Evolutionary conservation across 2,329 filamentous ascomycete species (phyloP), one percentile per base, ranked within the genome.

Genomic region (Clonostachys rosea): DNA sequence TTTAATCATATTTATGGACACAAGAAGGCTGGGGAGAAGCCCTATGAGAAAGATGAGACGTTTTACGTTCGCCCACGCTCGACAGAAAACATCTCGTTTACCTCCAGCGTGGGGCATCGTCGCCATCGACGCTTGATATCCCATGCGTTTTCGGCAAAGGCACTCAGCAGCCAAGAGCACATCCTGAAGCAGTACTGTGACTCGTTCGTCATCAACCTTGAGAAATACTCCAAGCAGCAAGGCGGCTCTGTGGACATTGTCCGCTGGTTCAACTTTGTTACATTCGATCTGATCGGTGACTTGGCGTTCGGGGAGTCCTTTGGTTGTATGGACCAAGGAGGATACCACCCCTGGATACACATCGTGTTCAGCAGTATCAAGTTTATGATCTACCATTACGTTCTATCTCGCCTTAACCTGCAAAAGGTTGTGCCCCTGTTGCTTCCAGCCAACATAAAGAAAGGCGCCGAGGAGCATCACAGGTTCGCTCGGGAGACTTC

Each of bases 111-210:
- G 24, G 24, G 24, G 24, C 20, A 30, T 30, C 16, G 34, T 6
- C 34, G 43, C 3, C 43, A 39, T 8, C 34, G 24, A 11, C 35
- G 43, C 7, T 8, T 33, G 12, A 40, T 40, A 11, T 13, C 43
- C 7, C 43, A 48, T 16, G 47, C 33, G 24, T 48, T 48, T 20
- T 51, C 51, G 40, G 50, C 60, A 45, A 50, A 54, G 47, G 50
- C 59, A 47, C 46, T 66, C 51, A 57, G 54, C 20, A 60, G 58
- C n/a, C 62, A 66, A 42, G 61, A 65, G 47, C 53, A 53, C 1
- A 55, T 61, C 42, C 56, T 67, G 43, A 42, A 40, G 6, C 50
- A 50, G 3, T 60, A 65, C 40, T 51, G 62, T 14, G 51, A 61
- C 34, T 48, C 58, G 4, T 49, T 65, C 17, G 42, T 59, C 42